Conservation (phyloP, 169 alveolate genomes). For the Amoebophrya sp. region DNA sequence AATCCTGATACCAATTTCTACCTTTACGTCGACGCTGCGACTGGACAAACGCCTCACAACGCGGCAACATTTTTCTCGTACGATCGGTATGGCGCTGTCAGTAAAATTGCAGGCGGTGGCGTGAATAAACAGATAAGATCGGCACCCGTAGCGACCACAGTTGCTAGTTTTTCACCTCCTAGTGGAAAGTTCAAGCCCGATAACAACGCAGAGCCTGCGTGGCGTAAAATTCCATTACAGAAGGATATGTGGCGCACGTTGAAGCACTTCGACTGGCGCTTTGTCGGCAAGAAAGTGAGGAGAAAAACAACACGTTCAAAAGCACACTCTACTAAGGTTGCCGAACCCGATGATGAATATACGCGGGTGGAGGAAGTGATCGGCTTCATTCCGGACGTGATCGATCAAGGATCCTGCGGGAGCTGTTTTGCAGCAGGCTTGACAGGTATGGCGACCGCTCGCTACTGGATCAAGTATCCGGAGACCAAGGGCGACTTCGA, state of each 20-base stretch:
- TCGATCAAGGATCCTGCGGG: neutral
- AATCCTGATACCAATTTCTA: neutral
- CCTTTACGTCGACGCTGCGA: neutral
- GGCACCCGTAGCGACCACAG: no score
- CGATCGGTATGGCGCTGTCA: neutral
- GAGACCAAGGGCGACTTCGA: neutral
- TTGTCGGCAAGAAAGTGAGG: neutral
- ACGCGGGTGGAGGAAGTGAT: neutral
- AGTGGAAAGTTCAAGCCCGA: no score
- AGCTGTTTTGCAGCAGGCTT: neutral
- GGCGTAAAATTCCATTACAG: neutral
- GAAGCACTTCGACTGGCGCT: neutral
- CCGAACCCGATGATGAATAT: no score
- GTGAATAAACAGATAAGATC: no score
- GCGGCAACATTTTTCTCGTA: no score
- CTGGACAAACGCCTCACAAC: no score
- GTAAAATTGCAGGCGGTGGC: neutral
- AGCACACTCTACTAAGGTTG: no score
- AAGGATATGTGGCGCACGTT: neutral
- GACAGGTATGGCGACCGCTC: neutral
- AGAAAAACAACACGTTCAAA: no score
- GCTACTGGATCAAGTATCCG: neutral
- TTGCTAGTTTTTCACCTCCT: no score
- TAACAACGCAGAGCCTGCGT: neutral
- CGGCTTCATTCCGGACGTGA: neutral